phyloP scores from a whole-genome alignment of 2,329 filamentous ascomycete species.

The Diplodia corticola region DNA sequence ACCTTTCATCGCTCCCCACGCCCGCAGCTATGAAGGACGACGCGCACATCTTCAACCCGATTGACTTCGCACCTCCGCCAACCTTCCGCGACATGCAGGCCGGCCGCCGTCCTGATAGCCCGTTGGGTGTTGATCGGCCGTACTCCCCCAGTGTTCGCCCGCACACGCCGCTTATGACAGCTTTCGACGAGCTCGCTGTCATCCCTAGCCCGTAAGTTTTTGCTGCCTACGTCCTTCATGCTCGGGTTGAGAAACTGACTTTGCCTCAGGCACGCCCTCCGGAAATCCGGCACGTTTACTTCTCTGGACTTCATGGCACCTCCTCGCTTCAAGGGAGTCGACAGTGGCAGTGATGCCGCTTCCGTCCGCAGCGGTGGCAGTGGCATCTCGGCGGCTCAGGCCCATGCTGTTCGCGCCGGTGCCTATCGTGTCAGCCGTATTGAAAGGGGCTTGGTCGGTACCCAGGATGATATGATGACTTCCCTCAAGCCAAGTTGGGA shows the following conservation, averaged over 20 bases:
- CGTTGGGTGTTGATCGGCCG: conserved; percentile 59
- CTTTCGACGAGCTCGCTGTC: conserved; percentile 81
- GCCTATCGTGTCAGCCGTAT: conserved; percentile 85
- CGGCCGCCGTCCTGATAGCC: conserved; percentile 64
- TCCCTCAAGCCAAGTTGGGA: conserved; percentile 60
- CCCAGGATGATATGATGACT: conserved; percentile 64
- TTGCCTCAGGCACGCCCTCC: conserved; percentile 62
- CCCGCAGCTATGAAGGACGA: conserved; percentile 84
- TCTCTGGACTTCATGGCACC: conserved; percentile 79
- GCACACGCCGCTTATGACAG: conserved; percentile 75
- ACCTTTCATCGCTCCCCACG: conserved; percentile 76
- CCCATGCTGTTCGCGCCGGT: conserved; percentile 73
- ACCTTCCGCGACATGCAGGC: conserved; percentile 62
- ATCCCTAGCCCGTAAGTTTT: conserved; percentile 87
- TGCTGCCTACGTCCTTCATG: background rate
- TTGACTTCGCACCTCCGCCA: conserved; percentile 83
- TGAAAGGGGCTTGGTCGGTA: conserved; percentile 79
- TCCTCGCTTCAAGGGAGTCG: conserved; percentile 62
- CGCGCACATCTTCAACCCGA: conserved; percentile 66
- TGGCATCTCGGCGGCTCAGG: conserved; percentile 70
- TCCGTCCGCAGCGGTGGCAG: conserved; percentile 69
- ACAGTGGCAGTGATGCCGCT: conserved; percentile 47
- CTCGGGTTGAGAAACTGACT: conserved; percentile 31
- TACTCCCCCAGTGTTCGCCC: conserved; percentile 73
- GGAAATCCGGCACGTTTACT: conserved; percentile 78